Base-by-base conservation (phyloP, 2,329 filamentous ascomycete species). In the Epichloe amarillans region DNA sequence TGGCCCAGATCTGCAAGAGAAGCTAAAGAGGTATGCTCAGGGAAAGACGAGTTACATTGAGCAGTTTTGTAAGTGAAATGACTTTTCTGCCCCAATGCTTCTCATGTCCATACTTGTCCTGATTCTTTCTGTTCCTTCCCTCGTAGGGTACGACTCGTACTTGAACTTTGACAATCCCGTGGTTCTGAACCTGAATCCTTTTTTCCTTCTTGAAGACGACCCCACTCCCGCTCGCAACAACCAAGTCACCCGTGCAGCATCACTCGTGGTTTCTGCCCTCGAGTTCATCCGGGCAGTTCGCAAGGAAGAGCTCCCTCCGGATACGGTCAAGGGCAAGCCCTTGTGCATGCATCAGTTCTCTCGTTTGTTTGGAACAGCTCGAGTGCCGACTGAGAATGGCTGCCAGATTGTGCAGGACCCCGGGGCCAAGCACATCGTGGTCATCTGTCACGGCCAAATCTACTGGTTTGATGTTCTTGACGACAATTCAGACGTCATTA, bases 381-480 rank as follows among this genome's bases (percentile, higher is more conserved):
- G 93, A 57, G 87, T 98, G 8, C 93, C 93, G 0, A 97, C 91
- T 0, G 88, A 95, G 33, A 84, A 93, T 63, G 93, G 93, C 5
- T 98, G 93, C 64, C 86, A 95, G 59, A 97, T 98, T 61, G 89
- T 90, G 56, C 90, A 97, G 64, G 90, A 97, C 61, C 86, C 89
- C 0, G 80, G 83, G n/a, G 88, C 91, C 3, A 95, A 89, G 69
- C 93, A 98, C 65, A 75, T 98, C 38, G 86, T 96, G 10, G 88
- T 97, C 42, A 77, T 97, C 69, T 95, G 88, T 63, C 87, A 91
- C 56, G 93, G 93, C 2, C 93, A 98, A 58, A 90, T 97, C 62
- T 98, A 98, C 69, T 97, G 91, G 91, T 98, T 98, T 60, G 93
- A 98, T 66, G 90, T 96, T 2, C 73, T 98, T 17, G 93, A 98